These are phyloP conservation scores for Inonotus hispidus DNA, from an alignment of 1,284 basidiomycete genomes.

Conservation along the genomic window DNA sequence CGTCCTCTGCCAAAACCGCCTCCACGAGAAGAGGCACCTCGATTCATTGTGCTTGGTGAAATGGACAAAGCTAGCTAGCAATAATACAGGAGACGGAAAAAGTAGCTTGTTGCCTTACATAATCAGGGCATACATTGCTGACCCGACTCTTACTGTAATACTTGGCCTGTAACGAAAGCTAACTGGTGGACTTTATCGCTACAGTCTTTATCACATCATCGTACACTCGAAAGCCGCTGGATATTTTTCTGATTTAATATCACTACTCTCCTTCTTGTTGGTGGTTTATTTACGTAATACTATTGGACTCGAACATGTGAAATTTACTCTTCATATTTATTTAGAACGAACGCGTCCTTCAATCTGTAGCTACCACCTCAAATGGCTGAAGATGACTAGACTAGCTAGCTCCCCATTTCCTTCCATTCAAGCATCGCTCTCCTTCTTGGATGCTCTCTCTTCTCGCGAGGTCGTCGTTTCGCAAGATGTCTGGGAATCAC, in stretches of 20 bases:
- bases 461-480: not conserved
- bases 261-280: too few relatives aligned
- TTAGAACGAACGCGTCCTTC: not conserved
- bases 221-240: too few relatives aligned
- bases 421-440: not conserved
- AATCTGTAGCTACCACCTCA: not conserved
- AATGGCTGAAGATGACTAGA: not conserved
- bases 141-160: too few relatives aligned
- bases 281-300: too few relatives aligned
- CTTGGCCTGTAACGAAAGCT: too few relatives aligned
- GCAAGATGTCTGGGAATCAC: constrained; percentile 5
- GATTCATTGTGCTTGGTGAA: constrained; percentile 35
- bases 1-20: constrained; percentile 26
- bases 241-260: too few relatives aligned
- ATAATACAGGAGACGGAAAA: not conserved
- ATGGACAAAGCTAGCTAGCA: not conserved
- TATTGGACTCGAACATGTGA: too few relatives aligned
- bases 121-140: too few relatives aligned
- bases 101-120: not conserved
- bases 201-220: too few relatives aligned
- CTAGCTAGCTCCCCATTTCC: not conserved
- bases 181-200: too few relatives aligned
- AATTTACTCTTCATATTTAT: not conserved
- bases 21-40: constrained; percentile 43
- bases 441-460: not conserved